These are phyloP conservation scores for Primulina tabacum DNA, from an alignment of 257 asterid species.

Conservation along the genomic window DNA sequence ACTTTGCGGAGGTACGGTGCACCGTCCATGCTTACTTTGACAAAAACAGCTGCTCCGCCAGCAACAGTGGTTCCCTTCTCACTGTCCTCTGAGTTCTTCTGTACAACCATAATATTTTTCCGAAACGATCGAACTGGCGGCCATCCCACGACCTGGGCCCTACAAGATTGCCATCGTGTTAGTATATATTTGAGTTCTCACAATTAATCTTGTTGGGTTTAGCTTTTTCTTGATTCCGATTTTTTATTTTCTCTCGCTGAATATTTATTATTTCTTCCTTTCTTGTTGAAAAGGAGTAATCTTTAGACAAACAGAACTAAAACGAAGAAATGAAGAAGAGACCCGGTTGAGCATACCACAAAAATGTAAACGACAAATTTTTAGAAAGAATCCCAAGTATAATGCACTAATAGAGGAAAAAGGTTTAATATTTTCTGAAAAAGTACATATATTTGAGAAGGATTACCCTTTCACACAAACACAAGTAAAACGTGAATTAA, in stretches of 20 bases:
- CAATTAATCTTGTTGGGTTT: neutral
- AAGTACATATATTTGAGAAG: neutral
- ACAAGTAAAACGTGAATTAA: neutral
- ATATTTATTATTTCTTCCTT: neutral
- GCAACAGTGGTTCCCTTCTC: conserved; percentile 29
- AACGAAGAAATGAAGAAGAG: neutral
- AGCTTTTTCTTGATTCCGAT: neutral
- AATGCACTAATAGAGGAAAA: neutral
- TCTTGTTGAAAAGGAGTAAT: neutral
- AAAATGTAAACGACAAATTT: neutral
- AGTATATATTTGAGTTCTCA: neutral
- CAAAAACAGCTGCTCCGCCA: conserved; percentile 39
- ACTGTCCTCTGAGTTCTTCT: conserved; percentile 42
- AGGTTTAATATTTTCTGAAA: too few relatives aligned
- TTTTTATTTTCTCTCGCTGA: neutral
- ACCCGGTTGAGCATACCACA: neutral
- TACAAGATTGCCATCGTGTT: conserved; percentile 17
- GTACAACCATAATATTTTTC: conserved; percentile 47
- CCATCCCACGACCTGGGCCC: conserved; percentile 95
- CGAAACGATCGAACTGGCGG: conserved; percentile 82
- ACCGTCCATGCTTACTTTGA: conserved; percentile 90
- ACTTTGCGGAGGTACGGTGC: conserved; percentile 86
- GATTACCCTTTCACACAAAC: neutral
- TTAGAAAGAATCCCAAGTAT: neutral
- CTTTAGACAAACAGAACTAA: neutral